A percentile compares a stretch with the other conserved stretches of the same genome.
Conservation (phyloP, 176 grass and related monocot species). For the Oryza meridionalis region DNA sequence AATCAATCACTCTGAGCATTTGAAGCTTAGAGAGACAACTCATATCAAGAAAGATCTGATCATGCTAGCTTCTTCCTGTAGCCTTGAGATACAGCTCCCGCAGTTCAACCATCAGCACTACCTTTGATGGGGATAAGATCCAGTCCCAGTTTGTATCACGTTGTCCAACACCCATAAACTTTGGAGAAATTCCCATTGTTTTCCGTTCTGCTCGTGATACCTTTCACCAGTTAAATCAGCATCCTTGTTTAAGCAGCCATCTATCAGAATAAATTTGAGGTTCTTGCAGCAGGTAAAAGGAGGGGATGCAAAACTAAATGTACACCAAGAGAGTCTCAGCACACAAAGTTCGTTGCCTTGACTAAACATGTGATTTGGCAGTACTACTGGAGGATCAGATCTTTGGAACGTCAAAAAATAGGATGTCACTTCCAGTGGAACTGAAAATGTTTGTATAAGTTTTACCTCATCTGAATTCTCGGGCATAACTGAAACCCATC, state of each 20-base stretch:
- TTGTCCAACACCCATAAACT: conserved; percentile 21
- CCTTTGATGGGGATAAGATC: background rate
- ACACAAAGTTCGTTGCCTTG: background rate
- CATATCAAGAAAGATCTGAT: background rate
- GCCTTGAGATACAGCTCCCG: background rate
- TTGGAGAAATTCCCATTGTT: background rate
- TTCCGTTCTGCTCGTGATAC: background rate
- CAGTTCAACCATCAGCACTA: background rate
- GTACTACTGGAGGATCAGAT: background rate
- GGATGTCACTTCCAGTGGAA: background rate
- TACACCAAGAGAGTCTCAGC: background rate
- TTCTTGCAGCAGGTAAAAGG: background rate
- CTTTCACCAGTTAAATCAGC: background rate
- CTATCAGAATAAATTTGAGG: background rate
- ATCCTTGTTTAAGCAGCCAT: background rate
- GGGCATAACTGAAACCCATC: background rate
- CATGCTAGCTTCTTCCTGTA: too few relatives aligned
- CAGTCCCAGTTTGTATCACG: background rate
- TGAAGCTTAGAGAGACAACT: background rate
- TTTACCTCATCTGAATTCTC: background rate
- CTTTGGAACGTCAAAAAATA: background rate
- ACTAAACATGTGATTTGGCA: background rate
- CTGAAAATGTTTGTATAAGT: background rate
- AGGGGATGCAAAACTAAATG: conserved; percentile 13
- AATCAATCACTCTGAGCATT: background rate